A percentile compares a stretch with the other conserved stretches of the same genome.
Conservation (phyloP, 371 early-diverging fungal genomes). For the Mortierella sp. region DNA sequence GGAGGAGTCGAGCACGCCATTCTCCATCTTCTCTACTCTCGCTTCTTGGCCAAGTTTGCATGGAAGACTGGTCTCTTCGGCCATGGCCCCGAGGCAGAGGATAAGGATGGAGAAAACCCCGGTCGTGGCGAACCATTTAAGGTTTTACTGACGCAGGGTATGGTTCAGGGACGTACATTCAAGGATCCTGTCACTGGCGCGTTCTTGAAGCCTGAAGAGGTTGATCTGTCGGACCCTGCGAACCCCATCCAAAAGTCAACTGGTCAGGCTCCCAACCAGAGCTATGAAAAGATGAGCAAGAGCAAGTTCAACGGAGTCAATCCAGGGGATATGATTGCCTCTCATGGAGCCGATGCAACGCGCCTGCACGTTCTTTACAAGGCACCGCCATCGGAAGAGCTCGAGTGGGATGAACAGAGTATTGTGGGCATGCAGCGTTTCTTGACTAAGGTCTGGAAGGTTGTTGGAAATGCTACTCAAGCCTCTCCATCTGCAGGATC, state of each 20-base stretch:
- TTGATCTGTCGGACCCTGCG: conserved; percentile 69
- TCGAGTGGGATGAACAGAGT: conserved; percentile 93
- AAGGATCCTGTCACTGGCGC: conserved; percentile 82
- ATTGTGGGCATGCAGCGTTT: conserved; percentile 95
- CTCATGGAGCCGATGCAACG: conserved; percentile 89
- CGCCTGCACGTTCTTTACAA: conserved; percentile 91
- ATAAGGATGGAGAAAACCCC: conserved; percentile 59
- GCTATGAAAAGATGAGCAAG: conserved; percentile 97
- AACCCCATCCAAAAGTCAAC: conserved; percentile 76
- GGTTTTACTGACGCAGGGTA: conserved; percentile 91
- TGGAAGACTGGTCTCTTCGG: conserved; percentile 67
- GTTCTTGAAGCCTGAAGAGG: conserved; percentile 87
- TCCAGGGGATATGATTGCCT: conserved; percentile 79
- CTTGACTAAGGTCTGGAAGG: conserved; percentile 70
- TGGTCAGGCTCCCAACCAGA: conserved; percentile 70
- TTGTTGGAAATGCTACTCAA: conserved; percentile 54
- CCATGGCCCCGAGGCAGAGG: conserved; percentile 55
- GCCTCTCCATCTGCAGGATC: neutral
- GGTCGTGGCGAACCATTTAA: conserved; percentile 89
- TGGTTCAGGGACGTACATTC: conserved; percentile 93
- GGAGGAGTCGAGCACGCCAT: conserved; percentile 97
- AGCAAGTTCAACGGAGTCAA: conserved; percentile 96
- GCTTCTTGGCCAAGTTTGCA: conserved; percentile 92
- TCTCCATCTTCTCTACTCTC: conserved; percentile 93
- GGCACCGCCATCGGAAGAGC: conserved; percentile 91